phyloP scores from a whole-genome alignment of 2,329 filamentous ascomycete species.

The Dactylellina drechsleri region DNA sequence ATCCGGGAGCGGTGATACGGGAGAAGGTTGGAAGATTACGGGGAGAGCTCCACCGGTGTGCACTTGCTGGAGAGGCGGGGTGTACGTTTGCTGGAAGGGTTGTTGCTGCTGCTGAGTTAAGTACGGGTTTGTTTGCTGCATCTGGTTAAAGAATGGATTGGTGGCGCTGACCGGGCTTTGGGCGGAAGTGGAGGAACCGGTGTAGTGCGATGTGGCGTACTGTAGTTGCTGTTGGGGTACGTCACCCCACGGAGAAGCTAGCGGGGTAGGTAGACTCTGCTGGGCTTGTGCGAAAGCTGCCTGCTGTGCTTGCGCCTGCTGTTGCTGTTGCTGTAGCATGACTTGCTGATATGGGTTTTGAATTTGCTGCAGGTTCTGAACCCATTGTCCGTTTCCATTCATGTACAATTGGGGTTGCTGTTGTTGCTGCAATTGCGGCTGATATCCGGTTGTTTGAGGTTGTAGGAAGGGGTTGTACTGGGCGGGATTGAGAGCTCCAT shows the following conservation, averaged over 20 bases:
- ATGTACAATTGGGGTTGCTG: conserved; percentile 60
- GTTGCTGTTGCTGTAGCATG: conserved; percentile 50
- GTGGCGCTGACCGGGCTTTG: conserved; percentile 46
- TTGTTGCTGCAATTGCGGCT: conserved; percentile 22
- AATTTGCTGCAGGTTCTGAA: conserved; percentile 19
- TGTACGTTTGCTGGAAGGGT: conserved; percentile 56
- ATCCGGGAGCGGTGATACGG: conserved; percentile 60
- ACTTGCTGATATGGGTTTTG: conserved; percentile 56
- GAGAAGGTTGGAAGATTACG: conserved; percentile 59
- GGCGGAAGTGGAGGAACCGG: conserved; percentile 41
- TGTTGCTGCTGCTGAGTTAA: conserved; percentile 55
- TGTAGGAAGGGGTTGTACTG: conserved; percentile 48
- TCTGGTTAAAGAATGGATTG: conserved; percentile 35
- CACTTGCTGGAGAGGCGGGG: conserved; percentile 55
- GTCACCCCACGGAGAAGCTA: conserved; percentile 51
- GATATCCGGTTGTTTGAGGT: conserved; percentile 43
- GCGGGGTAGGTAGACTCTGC: conserved; percentile 32
- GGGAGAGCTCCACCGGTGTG: conserved; percentile 51
- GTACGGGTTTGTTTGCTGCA: conserved; percentile 37
- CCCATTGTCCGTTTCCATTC: conserved; percentile 51
- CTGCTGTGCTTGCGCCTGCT: conserved; percentile 13
- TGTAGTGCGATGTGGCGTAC: conserved; percentile 49
- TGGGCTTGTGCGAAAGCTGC: conserved; percentile 21
- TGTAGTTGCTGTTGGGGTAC: conserved; percentile 43
- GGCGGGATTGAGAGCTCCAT: conserved; percentile 27